Evolutionary conservation across 257 asterid genomes (phyloP).

Genomic region (Verbascum thapsus): DNA sequence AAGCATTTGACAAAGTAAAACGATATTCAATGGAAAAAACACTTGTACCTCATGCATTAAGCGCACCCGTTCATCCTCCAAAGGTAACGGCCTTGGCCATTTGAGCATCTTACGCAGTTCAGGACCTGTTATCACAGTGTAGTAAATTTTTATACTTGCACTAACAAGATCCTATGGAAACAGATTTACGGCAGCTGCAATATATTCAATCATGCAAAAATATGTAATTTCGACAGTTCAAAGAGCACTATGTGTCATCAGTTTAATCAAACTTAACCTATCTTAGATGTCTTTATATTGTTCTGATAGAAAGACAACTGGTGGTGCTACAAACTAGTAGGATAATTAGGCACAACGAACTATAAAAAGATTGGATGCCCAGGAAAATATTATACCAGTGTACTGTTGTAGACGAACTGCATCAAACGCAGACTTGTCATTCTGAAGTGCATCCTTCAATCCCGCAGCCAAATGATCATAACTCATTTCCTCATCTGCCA

Average conservation of each 20-base stretch:
- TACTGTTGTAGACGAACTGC: constrained; percentile 87
- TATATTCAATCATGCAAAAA: neutral
- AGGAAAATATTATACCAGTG: constrained; percentile 54
- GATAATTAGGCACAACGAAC: neutral
- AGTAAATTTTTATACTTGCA: constrained; percentile 1
- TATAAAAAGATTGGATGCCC: neutral
- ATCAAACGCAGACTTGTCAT: constrained; percentile 82
- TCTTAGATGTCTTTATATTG: neutral
- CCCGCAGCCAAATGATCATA: constrained; percentile 93
- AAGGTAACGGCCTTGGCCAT: constrained; percentile 91
- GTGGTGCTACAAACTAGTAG: neutral
- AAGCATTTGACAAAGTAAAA: constrained; percentile 19
- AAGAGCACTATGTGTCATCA: constrained; percentile 9
- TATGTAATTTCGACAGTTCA: neutral
- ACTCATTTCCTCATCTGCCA: constrained; percentile 74
- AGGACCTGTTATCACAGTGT: constrained; percentile 58
- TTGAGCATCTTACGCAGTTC: constrained; percentile 80
- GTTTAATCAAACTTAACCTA: constrained; percentile 19
- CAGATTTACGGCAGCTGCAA: neutral
- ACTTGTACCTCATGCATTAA: constrained; percentile 78
- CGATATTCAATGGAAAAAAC: neutral
- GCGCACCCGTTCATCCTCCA: constrained; percentile 96
- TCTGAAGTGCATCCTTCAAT: constrained; percentile 73
- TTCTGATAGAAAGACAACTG: constrained; percentile 4
- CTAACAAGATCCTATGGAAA: neutral